Evolutionary conservation across 192 early-diverging fungal genomes (phyloP).

Genomic region (Piromyces finnis): DNA sequence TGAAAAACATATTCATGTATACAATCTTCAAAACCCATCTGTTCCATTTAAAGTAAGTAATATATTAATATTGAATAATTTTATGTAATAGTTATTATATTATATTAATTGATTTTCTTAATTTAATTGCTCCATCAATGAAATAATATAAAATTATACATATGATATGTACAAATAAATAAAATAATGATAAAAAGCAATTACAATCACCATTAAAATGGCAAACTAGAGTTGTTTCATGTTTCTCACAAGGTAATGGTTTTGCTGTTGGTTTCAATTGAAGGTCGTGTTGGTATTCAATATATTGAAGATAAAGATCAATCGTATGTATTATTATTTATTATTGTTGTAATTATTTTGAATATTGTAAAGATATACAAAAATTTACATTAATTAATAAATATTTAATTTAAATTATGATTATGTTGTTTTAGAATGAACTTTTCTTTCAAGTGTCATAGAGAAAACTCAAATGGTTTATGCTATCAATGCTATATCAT

Average conservation of each 20-base stretch:
- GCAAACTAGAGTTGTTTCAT: conserved; percentile 67
- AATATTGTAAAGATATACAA: background rate
- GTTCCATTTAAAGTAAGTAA: conserved; percentile 43
- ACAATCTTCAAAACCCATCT: conserved; percentile 62
- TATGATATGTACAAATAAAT: background rate
- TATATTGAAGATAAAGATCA: conserved; percentile 68
- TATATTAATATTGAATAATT: no score
- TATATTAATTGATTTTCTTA: no score
- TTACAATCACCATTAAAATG: conserved; percentile 54
- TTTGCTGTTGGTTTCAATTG: conserved; percentile 82
- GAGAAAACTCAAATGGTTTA: conserved; percentile 51
- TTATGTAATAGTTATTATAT: no score
- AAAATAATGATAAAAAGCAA: conserved; percentile 1
- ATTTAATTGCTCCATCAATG: background rate
- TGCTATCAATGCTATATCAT: conserved; percentile 29
- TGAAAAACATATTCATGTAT: conserved; percentile 64
- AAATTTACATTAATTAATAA: no score
- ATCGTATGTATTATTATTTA: background rate
- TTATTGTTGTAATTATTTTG: background rate
- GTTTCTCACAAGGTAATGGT: conserved; percentile 58
- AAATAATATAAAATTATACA: background rate
- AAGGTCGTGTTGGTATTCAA: conserved; percentile 85
- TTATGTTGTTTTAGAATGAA: conserved; percentile 21
- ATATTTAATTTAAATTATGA: no score
- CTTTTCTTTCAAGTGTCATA: conserved; percentile 91